Base-by-base conservation (phyloP, 2,329 filamentous ascomycete genomes). In the Dryadomyces quercivorus region DNA sequence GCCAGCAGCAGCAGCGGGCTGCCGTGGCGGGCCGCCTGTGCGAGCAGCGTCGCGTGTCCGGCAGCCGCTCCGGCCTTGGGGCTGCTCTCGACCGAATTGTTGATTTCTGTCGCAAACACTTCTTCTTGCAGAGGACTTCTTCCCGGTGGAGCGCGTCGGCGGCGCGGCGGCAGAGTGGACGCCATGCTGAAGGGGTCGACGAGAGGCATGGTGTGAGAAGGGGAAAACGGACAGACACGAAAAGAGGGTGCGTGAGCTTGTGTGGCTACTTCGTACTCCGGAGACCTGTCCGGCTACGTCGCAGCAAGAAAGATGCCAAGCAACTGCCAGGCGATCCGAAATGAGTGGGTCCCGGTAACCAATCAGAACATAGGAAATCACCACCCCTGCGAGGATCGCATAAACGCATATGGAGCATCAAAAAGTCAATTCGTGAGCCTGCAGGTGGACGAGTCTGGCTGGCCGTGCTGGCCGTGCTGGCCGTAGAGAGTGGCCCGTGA, bases 131-230 rank as follows among this genome's bases (percentile, higher is more conserved):
- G 31, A 26, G 54, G 49, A 21, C 34, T 38, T 18, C 21, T 38
- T 6, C 34, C 12, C 13, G 48, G 26, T 22, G 48, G 47, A 50
- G 47, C 46, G 56, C 55, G 52, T 63, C 63, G 18, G 58, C 52
- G 38, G 6, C 52, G 40, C 59, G 52, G 43, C 20, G 49, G 16
- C 10, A 48, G 18, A 2, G 51, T 18, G 26, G 31, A 26, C n/a
- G 65, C 60, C 65, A 65, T 66, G 42, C 62, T 66, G 58, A 65
- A 59, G 13, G 64, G 64, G 50, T 67, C 64, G 57, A 65, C 58
- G 21, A 65, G 63, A 21, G 64, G 65, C 64, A 65, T 66, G 48
- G 43, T 21, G 34, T 21, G 10, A 40, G 22, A 36, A 3, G 21
- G 3, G 21, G 36, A 26, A 48, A 34, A 47, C 26, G 12, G 36